Evolutionary conservation across 768 basidiomycete species (phyloP), one percentile per base, ranked within the genome.

Genomic region (Tylopilus vinaceipallidus): DNA sequence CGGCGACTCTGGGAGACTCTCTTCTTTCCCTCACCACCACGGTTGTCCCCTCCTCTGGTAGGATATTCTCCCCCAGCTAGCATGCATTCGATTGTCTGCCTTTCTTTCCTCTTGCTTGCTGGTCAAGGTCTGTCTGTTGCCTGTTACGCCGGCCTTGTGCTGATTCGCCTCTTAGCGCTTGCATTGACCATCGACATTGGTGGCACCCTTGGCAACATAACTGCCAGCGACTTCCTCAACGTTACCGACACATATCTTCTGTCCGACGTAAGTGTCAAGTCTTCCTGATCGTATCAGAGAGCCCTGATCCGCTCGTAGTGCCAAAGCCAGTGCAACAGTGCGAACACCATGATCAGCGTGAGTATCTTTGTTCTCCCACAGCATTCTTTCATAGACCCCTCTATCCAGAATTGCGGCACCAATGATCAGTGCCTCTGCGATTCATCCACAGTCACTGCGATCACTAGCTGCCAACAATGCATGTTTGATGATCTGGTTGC

Each of bases 381-480:
- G 20, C 32, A 3, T 19, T 38, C 13, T 34, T 14, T 35, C 9
- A 23, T 10, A 22, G 16, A 20, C 9, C 14, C 19, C 54, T 12
- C 19, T 37, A 13, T 66, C 34, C 51, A 74, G 60, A 65, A 58
- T 20, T 87, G 86, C 65, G 62, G 63, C 16, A 69, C 52, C 10
- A 54, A 80, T 53, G 65, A 76, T 29, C 51, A 54, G 17, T 89
- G 87, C 62, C 72, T 86, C 22, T 90, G 88, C 72, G 58, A 50
- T 16, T 50, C 66, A 13, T 60, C 51, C 8, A 77, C 77, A 3
- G 72, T 80, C 27, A 49, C 63, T 1, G 55, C 68, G 1, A 65
- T 90, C 47, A 66, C 73, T 2, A 42, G 58, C 29, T 86, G 86
- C 68, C 77, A 90, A 64, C 80, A 83, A 58, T 90, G 87, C 72